Percentiles rank a stretch among this genome's conserved stretches.
Conservation (phyloP, 2,329 filamentous ascomycete species). For the Talaromyces sp. region DNA sequence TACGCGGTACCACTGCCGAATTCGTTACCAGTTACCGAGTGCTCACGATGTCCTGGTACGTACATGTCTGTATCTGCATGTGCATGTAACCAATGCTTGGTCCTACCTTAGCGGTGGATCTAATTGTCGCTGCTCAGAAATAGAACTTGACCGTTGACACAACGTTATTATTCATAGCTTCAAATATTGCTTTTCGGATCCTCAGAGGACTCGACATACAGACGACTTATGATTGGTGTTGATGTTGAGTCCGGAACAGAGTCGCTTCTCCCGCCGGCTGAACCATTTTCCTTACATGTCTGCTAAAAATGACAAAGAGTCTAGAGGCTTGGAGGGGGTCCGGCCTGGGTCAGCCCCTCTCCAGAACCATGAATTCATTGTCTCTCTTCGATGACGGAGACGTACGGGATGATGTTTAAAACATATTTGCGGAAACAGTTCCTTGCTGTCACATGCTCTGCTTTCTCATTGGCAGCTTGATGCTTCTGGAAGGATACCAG, state of each 20-base stretch:
- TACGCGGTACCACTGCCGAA: not conserved
- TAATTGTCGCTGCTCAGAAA: not conserved
- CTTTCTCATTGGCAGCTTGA: not conserved
- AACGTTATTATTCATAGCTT: conserved; percentile 15
- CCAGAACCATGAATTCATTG: not conserved
- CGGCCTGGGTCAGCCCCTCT: not conserved
- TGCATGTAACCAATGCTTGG: not conserved
- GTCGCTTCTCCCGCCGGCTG: not conserved
- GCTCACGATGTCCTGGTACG: not conserved
- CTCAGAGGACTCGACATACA: not conserved
- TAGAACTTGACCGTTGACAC: conserved; percentile 4
- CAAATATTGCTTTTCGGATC: not conserved
- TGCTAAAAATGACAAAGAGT: not conserved
- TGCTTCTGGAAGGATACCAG: conserved; percentile 5
- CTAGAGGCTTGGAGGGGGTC: not conserved
- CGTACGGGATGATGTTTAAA: not conserved
- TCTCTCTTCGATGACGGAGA: not conserved
- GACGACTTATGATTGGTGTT: not conserved
- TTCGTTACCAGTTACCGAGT: not conserved
- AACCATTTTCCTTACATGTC: not conserved
- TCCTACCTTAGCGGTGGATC: not conserved
- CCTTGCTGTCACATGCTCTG: not conserved
- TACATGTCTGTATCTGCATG: not conserved
- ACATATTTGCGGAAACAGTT: not conserved
- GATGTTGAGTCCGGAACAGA: not conserved